Evolutionary conservation across 768 basidiomycete species (phyloP).

Genomic region (Phlebiopsis gigantea): DNA sequence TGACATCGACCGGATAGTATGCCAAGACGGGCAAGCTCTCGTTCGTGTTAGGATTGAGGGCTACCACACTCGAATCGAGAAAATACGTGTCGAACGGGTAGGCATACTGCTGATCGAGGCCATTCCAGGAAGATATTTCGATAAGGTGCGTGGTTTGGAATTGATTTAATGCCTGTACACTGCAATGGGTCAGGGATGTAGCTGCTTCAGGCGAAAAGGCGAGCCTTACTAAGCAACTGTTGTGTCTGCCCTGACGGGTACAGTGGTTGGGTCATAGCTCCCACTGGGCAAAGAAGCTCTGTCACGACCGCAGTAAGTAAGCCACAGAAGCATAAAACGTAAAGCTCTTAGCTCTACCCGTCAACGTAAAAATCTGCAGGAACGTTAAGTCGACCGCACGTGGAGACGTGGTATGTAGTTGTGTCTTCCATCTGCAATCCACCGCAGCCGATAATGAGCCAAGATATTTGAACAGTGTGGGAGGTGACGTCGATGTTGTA

Average conservation of each 20-base stretch:
- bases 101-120: constrained; percentile 16
- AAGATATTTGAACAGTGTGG: constrained; percentile 14
- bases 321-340: neutral
- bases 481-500: constrained; percentile 15
- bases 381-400: constrained; percentile 9
- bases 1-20: constrained; percentile 12
- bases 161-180: constrained; percentile 13
- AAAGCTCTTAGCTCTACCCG: no score
- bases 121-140: constrained; percentile 14
- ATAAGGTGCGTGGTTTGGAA: constrained; percentile 15
- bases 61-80: constrained; percentile 13
- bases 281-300: constrained; percentile 6
- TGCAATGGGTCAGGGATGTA: neutral
- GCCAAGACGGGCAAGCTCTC: constrained; percentile 11
- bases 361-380: constrained; percentile 17
- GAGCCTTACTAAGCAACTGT: neutral
- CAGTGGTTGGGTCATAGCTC: constrained; percentile 11
- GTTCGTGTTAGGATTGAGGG: constrained; percentile 8
- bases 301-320: neutral
- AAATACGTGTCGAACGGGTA: constrained; percentile 18
- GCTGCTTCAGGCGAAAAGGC: neutral
- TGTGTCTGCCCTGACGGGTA: neutral
- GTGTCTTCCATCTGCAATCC: neutral
- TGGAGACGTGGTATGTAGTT: neutral
- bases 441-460: constrained; percentile 19